These are phyloP conservation scores for Talaromyces sp. DNA, from an alignment of 2,329 filamentous ascomycete species.

Conservation along the genomic window DNA sequence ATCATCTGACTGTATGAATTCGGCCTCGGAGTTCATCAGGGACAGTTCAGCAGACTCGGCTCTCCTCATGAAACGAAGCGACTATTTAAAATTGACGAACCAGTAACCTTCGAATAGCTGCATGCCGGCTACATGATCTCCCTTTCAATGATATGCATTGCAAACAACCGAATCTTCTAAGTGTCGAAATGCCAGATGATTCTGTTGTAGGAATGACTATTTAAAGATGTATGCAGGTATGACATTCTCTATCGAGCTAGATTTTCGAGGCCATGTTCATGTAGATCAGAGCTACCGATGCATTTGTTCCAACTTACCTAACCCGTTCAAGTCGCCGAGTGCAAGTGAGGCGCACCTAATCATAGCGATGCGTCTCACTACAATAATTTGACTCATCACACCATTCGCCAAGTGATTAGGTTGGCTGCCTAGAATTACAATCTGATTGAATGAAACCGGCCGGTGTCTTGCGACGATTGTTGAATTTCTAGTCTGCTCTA, in stretches of 20 bases:
- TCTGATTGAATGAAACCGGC: too few relatives aligned
- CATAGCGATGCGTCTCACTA: not conserved
- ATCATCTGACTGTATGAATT: not conserved
- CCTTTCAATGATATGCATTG: not conserved
- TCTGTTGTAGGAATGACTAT: too few relatives aligned
- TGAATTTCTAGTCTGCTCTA: too few relatives aligned
- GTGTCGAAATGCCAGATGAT: too few relatives aligned
- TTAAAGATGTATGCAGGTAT: too few relatives aligned
- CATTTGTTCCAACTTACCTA: not conserved
- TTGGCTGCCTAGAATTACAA: not conserved
- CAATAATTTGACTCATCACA: not conserved
- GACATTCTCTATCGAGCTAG: not conserved
- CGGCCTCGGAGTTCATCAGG: not conserved
- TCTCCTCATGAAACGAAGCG: too few relatives aligned
- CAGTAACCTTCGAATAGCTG: not conserved
- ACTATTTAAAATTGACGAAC: too few relatives aligned
- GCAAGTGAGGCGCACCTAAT: too few relatives aligned
- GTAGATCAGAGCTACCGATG: too few relatives aligned
- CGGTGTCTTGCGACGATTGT: too few relatives aligned
- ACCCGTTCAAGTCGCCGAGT: too few relatives aligned
- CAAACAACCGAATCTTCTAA: not conserved
- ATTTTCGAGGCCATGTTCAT: too few relatives aligned
- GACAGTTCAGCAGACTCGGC: not conserved
- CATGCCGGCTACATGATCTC: not conserved
- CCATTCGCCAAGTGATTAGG: not conserved